Conservation (phyloP, 1,284 basidiomycete species). For the Apiotrichum gracile region DNA sequence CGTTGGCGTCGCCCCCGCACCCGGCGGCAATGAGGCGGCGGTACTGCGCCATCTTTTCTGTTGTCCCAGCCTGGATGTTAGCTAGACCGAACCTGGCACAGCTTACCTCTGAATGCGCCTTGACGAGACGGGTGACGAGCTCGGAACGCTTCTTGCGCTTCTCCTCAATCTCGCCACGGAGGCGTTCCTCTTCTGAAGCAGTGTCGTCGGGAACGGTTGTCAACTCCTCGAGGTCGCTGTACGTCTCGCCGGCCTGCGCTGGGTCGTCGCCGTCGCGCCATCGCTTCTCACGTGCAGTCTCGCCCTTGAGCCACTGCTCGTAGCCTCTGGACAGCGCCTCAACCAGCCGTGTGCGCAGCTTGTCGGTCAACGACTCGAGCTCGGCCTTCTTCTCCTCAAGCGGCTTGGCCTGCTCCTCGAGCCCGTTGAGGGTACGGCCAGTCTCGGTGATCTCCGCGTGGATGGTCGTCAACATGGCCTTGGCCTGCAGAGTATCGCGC, state of each 20-base stretch:
- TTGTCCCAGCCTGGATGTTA: constrained; percentile 57
- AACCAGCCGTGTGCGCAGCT: constrained; percentile 68
- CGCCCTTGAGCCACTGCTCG: constrained; percentile 84
- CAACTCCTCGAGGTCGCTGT: constrained; percentile 33
- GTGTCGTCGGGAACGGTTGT: constrained; percentile 48
- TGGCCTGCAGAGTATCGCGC: constrained; percentile 84
- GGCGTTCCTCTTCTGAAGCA: constrained; percentile 52
- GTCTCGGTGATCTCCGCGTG: constrained; percentile 89
- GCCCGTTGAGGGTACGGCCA: constrained; percentile 64
- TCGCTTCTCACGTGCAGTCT: constrained; percentile 64
- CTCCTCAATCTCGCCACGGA: constrained; percentile 61
- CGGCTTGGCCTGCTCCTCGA: constrained; percentile 61
- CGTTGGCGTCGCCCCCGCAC: constrained; percentile 71
- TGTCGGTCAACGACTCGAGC: constrained; percentile 60
- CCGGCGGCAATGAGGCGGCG: constrained; percentile 76
- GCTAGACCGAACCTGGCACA: neutral
- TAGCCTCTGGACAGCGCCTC: constrained; percentile 76
- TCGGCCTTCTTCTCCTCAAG: constrained; percentile 60
- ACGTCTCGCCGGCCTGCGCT: constrained; percentile 35
- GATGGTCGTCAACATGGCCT: constrained; percentile 77
- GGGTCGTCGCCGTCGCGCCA: constrained; percentile 29
- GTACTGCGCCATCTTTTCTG: constrained; percentile 80
- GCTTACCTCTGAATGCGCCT: constrained; percentile 70
- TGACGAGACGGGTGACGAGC: constrained; percentile 67
- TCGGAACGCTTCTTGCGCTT: constrained; percentile 62